These are phyloP conservation scores for Aegilops longissima DNA, from an alignment of 176 grass and related monocot species.

Conservation along the genomic window DNA sequence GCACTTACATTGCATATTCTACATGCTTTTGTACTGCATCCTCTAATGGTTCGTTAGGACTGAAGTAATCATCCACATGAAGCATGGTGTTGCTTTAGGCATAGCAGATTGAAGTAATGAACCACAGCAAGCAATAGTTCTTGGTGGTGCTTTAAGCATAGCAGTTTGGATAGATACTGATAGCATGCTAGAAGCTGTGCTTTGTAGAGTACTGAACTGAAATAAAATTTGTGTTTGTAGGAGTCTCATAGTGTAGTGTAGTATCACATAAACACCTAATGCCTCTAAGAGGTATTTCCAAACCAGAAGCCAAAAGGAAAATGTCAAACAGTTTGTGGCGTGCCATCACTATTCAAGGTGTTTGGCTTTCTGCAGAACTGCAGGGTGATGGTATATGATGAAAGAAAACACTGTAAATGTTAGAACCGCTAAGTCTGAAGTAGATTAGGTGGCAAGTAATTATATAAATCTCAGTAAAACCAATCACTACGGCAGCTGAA, in stretches of 20 bases:
- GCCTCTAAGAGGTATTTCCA: neutral
- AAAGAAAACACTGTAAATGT: neutral
- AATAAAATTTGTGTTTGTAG: neutral
- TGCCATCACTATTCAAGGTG: neutral
- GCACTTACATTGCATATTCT: neutral
- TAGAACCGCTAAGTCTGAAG: neutral
- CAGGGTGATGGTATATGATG: neutral
- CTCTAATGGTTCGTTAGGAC: no score
- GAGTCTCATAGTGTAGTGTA: neutral
- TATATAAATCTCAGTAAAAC: neutral
- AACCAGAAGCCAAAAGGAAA: neutral
- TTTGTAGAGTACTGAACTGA: neutral
- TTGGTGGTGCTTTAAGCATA: neutral
- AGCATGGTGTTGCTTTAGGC: neutral
- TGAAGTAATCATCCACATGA: neutral
- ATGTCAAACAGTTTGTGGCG: neutral
- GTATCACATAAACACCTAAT: neutral
- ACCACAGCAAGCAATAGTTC: neutral
- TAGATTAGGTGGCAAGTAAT: neutral
- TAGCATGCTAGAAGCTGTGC: neutral
- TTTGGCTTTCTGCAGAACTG: neutral
- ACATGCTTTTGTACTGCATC: neutral
- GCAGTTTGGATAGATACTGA: neutral
- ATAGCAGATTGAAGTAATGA: neutral
- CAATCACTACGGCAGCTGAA: neutral